Base-by-base conservation (phyloP, 2,329 filamentous ascomycete genomes). In the Fusarium continuum region DNA sequence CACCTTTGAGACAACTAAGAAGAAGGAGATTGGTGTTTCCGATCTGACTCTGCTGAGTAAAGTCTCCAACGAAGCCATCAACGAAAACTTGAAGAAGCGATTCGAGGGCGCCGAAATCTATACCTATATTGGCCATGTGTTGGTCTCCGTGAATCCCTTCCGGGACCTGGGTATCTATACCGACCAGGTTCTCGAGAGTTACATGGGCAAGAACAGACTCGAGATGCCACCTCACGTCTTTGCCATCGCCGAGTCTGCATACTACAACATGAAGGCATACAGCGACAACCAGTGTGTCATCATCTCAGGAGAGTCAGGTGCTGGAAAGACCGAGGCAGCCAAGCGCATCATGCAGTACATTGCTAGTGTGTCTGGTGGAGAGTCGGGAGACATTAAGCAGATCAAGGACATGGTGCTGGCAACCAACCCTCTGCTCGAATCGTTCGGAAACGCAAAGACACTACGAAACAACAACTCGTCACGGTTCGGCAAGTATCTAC, bases 181-280 rank as follows among this genome's bases (percentile, higher is more conserved):
- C 77, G 94, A 98, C 69, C 82, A 90, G 73, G 93, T 98, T 55
- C 87, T 99, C 73, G 89, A 96, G 43, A 94, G 91, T 73, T 99
- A 99, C 82, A 90, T 89, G 79, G 94, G 94, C 70, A 97, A 98
- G 84, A 99, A 99, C 80, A 88, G 95, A 67, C 85, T 99, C 67
- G 95, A 99, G 81, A 88, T 92, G 81, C 91, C 93, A 23, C 95
- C 95, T 8, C 95, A 99, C 78, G 95, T 99, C 69, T 99, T 97
- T 76, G 94, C 93, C 60, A 95, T 99, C 73, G 95, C 95, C 74
- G 95, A 99, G 79, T 91, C 94, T 8, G 79, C 93, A 51, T 99
- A 99, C 82, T 98, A 98, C 82, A 98, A 99, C 82, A 98, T 99
- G 95, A 98, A 98, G 78, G 94, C 93, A 40, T 99, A 99, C 83